These are phyloP conservation scores for Eragrostis tef DNA, from an alignment of 202 grass and related monocot genomes.

Conservation along the genomic window DNA sequence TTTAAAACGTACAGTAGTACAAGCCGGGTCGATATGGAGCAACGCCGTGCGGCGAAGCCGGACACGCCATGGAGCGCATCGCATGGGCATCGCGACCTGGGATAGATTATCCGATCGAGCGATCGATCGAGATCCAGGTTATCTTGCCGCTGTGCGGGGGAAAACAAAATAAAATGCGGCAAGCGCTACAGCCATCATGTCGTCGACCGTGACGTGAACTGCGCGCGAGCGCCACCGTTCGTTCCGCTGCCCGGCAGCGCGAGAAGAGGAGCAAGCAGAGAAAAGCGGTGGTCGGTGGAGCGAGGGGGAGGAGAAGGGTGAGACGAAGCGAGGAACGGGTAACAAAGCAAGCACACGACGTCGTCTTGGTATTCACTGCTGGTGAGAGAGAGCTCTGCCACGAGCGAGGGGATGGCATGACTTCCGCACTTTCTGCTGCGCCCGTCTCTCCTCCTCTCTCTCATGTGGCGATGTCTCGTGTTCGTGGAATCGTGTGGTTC, in stretches of 20 bases:
- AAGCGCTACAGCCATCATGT: too few species aligned
- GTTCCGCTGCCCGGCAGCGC: not conserved
- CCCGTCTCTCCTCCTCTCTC: constrained; percentile 4
- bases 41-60: not conserved
- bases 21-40: not conserved
- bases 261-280: not conserved
- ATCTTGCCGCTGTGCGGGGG: too few species aligned
- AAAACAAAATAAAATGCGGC: too few species aligned
- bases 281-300: too few species aligned
- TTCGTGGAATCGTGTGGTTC: not conserved
- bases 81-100: not conserved
- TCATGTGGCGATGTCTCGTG: not conserved
- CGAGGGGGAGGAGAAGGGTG: too few species aligned
- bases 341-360: not conserved
- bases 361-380: not conserved
- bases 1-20: not conserved
- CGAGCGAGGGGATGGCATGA: constrained; percentile 29
- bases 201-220: not conserved
- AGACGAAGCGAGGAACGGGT: not conserved
- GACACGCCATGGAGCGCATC: not conserved
- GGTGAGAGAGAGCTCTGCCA: not conserved
- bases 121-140: too few species aligned
- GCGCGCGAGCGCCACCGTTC: not conserved
- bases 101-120: too few species aligned
- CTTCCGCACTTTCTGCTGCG: constrained; percentile 58